These are phyloP conservation scores for Reticulascus tulasneorum DNA, from an alignment of 2,329 filamentous ascomycete species.

Conservation along the genomic window DNA sequence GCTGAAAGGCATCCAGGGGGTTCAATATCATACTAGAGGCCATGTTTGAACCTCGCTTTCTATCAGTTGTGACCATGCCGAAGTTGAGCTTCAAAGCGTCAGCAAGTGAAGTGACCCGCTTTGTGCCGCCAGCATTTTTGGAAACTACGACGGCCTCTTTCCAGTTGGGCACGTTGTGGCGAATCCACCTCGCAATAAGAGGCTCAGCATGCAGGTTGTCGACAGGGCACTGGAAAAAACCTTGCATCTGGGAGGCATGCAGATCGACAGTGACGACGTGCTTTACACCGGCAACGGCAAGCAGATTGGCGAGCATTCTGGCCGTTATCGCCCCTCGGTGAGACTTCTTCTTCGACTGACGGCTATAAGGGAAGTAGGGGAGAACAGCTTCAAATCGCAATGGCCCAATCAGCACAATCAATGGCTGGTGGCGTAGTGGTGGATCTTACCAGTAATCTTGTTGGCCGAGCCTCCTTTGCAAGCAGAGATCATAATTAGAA, in stretches of 20 bases:
- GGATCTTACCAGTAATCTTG: slow-evolving; percentile 80
- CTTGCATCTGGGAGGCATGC: slow-evolving; percentile 98
- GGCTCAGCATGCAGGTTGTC: slow-evolving; percentile 97
- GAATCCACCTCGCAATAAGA: slow-evolving; percentile 92
- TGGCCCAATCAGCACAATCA: too few species aligned
- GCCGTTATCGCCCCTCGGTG: slow-evolving; percentile 95
- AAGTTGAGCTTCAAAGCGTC: slow-evolving; percentile 97
- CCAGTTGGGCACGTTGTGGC: slow-evolving; percentile 83
- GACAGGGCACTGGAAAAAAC: slow-evolving; percentile 96
- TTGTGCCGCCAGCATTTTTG: slow-evolving; percentile 96
- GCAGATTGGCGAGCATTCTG: slow-evolving; percentile 92
- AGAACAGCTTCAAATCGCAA: slow-evolving; percentile 80
- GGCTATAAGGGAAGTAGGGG: slow-evolving; percentile 97
- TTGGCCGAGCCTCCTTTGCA: slow-evolving; percentile 97
- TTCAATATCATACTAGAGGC: slow-evolving; percentile 74
- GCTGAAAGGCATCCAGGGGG: slow-evolving; percentile 59
- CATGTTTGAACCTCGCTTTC: slow-evolving; percentile 63
- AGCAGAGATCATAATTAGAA: slow-evolving; percentile 97
- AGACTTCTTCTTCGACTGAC: slow-evolving; percentile 98
- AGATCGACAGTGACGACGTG: slow-evolving; percentile 97
- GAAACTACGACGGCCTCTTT: slow-evolving; percentile 91
- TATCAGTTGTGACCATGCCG: slow-evolving; percentile 87
- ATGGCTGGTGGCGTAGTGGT: background rate
- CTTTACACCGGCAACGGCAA: slow-evolving; percentile 89
- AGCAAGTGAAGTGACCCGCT: slow-evolving; percentile 91